Base-by-base conservation (phyloP, 208 protist genomes). In the Crithidia thermophila region DNA sequence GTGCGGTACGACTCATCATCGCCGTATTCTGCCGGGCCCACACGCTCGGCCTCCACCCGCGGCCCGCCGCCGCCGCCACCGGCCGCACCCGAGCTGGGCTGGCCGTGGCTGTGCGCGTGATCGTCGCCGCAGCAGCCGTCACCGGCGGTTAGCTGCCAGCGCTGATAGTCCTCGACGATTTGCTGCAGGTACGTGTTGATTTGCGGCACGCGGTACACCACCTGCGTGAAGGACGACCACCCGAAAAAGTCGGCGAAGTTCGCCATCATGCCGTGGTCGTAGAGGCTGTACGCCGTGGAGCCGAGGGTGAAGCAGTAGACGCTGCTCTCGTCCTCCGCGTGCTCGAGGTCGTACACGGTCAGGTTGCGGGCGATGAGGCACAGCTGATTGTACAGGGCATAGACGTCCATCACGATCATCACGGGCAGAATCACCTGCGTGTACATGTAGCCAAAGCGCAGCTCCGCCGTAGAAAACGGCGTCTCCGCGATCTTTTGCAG, bases 231-330 rank as follows among this genome's bases (percentile, higher is more conserved):
- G 13, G 78, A 61, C 21, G 83, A 75, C 27, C 61, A 55, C 14
- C 52, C 20, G 21, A 91, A 81, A 43, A 92, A 93, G 3, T 79
- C 63, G 6, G 43, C 30, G 3, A 87, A 5, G 72, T 95, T 95
- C 6, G 33, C 39, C 45, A 20, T 51, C 28, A 43, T 55, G 20
- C 90, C 90, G 1, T 45, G 55, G 66, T 95, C 85, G 64, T 82
- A 95, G 21, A 95, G 65, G 30, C 70, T 84, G 77, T 93, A 93
- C 20, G 79, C 74, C 23, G 58, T 71, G 13, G 64, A 43, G 7
- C 79, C 81, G 7, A 96, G 62, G 20, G 55, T 27, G 57, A 96
- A 93, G 70, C 84, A 90, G 75, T 90, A 96, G 25, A 76, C 27
- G 62, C 84, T 86, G 58, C 85, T 81, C 28, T 85, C 72, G 16